Evolutionary conservation across 2,329 filamentous ascomycete genomes (phyloP).

Genomic region (Akanthomyces muscarius): DNA sequence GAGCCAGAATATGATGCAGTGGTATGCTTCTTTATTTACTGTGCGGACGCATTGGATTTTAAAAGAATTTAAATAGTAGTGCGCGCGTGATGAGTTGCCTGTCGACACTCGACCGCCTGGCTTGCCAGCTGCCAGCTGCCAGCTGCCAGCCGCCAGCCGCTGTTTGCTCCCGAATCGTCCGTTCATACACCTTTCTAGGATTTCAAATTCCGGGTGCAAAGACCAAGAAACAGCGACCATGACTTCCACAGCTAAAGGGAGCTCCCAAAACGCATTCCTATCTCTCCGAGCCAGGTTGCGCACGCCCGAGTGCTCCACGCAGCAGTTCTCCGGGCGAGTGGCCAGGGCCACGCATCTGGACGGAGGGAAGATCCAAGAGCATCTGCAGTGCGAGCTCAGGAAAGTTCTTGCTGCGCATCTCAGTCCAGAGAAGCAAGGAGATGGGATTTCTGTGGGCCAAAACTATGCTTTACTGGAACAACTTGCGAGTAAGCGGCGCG

Average conservation of each 20-base stretch:
- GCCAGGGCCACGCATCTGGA: neutral
- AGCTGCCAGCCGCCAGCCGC: neutral
- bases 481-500: neutral
- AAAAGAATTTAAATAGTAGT: too few relatives aligned
- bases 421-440: neutral
- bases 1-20: neutral
- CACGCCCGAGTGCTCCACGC: conserved; percentile 9
- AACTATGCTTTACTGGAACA: conserved; percentile 6
- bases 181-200: neutral
- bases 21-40: too few relatives aligned
- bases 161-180: neutral
- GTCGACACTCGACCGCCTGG: too few relatives aligned
- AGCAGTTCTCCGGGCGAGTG: conserved; percentile 2
- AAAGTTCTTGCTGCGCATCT: neutral
- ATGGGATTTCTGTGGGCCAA: conserved; percentile 15
- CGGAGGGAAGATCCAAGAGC: neutral
- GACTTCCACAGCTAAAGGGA: neutral
- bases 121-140: neutral
- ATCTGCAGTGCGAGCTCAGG: neutral
- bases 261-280: neutral
- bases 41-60: too few relatives aligned
- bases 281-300: conserved; percentile 12
- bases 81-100: too few relatives aligned
- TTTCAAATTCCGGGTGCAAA: neutral
- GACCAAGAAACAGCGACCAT: neutral